These are phyloP conservation scores for Xylaria sp. DNA, from an alignment of 2,329 filamentous ascomycete species.

Conservation along the genomic window DNA sequence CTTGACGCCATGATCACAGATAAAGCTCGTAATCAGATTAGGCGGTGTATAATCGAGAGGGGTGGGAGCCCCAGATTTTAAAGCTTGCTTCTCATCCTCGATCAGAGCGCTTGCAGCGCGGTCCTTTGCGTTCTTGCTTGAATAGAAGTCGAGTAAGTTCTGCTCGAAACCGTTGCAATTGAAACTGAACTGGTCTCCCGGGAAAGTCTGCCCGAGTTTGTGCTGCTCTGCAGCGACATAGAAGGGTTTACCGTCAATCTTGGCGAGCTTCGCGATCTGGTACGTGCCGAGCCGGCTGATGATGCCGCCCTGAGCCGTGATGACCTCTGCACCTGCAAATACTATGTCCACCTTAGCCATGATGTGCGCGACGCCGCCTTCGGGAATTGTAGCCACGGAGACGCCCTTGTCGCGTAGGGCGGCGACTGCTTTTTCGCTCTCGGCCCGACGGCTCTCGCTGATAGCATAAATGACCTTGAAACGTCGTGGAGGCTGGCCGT, in stretches of 20 bases:
- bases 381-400: conserved; percentile 82
- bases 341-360: conserved; percentile 77
- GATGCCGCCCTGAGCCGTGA: conserved; percentile 93
- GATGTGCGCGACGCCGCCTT: conserved; percentile 80
- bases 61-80: conserved; percentile 25
- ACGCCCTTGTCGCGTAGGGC: conserved; percentile 78
- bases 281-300: conserved; percentile 87
- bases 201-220: conserved; percentile 92
- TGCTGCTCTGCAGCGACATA: conserved; percentile 95
- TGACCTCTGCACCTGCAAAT: conserved; percentile 80
- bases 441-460: conserved; percentile 63
- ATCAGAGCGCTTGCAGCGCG: not conserved
- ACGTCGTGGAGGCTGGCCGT: conserved; percentile 62
- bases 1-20: conserved; percentile 48
- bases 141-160: conserved; percentile 50
- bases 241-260: conserved; percentile 71
- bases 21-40: conserved; percentile 46
- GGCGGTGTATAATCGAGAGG: conserved; percentile 42
- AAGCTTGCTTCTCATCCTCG: conserved; percentile 32
- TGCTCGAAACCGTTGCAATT: conserved; percentile 48
- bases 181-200: conserved; percentile 73
- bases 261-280: conserved; percentile 85
- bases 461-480: conserved; percentile 88
- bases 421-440: conserved; percentile 76
- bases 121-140: conserved; percentile 28